Conservation (phyloP, 2,329 filamentous ascomycete species). For the Talaromyces marneffei region DNA sequence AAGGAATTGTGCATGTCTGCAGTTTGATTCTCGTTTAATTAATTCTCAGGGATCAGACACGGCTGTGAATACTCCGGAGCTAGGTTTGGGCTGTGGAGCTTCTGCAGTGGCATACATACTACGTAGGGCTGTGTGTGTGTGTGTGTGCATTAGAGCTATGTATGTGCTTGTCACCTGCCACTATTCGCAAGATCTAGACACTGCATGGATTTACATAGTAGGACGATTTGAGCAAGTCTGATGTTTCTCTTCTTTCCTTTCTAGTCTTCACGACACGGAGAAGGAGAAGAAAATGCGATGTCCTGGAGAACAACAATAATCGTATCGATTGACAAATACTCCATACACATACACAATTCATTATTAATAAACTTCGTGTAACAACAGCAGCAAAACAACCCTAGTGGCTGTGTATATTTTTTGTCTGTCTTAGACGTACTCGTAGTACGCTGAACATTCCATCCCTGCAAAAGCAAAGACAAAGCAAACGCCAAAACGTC, state of each 20-base stretch:
- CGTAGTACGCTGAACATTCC: background rate
- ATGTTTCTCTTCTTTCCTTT: background rate
- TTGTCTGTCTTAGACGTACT: background rate
- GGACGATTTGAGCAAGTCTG: background rate
- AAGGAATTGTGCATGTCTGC: background rate
- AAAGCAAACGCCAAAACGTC: background rate
- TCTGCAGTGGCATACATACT: background rate
- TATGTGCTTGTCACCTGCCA: background rate
- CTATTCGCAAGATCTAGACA: background rate
- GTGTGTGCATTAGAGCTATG: conserved; percentile 1
- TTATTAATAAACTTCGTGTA: background rate
- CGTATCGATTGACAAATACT: no score
- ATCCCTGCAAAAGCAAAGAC: background rate
- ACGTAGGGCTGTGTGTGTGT: conserved; percentile 6
- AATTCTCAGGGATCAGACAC: background rate
- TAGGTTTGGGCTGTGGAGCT: background rate
- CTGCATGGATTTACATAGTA: background rate
- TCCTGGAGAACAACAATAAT: background rate
- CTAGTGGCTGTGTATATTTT: background rate
- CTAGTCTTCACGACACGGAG: background rate
- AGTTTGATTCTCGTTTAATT: no score
- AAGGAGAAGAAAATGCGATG: background rate
- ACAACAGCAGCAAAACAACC: background rate
- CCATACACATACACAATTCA: background rate
- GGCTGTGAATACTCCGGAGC: background rate